Evolutionary conservation across 495 filamentous ascomycete species (phyloP), one percentile per base, ranked within the genome.

Genomic region (Penicillium nucicola): DNA sequence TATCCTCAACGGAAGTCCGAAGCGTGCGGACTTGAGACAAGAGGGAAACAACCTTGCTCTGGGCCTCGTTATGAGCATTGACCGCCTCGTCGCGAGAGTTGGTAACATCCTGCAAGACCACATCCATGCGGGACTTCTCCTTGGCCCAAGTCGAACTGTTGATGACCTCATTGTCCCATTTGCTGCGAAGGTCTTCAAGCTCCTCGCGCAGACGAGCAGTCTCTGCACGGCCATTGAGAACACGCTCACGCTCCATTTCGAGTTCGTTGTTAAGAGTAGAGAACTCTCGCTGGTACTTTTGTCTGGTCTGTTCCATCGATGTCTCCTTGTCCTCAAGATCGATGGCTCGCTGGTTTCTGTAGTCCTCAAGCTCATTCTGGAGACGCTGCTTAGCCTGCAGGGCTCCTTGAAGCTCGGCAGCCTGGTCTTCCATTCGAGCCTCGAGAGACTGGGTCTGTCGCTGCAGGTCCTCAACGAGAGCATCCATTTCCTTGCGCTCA

Each of bases 141-240:
- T 98, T 98, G 28, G 91, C 90, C 93, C 93, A 98, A 1, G 93
- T 93, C 0, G 90, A 95, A 68, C 88, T 92, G 64, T 98, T 98
- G 59, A 98, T 84, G 15, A 97, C 91, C 69, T 98, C 93, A 60
- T 98, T 88, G 62, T 98, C 95, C 95, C 95, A 98, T 66, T 97
- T 97, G 52, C 85, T 90, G 42, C 93, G 86, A 17, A 97, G 84
- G 55, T 95, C 90, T 55, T 98, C 93, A 13, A 97, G 80, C 64
- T 98, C 93, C 60, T 97, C 93, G 4, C 95, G 84, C 39, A 98
- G 78, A 22, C 89, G 81, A 10, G 84, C 72, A 52, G 83, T 87
- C 62, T 90, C 85, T 9, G 76, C 74, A 25, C 86, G 80, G 17
- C 80, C 83, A 46, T 81, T 78, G 41, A 89, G 79, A 4, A 88